These are phyloP conservation scores for Drechslerella coelobrocha DNA, from an alignment of 2,329 filamentous ascomycete species.

Conservation along the genomic window DNA sequence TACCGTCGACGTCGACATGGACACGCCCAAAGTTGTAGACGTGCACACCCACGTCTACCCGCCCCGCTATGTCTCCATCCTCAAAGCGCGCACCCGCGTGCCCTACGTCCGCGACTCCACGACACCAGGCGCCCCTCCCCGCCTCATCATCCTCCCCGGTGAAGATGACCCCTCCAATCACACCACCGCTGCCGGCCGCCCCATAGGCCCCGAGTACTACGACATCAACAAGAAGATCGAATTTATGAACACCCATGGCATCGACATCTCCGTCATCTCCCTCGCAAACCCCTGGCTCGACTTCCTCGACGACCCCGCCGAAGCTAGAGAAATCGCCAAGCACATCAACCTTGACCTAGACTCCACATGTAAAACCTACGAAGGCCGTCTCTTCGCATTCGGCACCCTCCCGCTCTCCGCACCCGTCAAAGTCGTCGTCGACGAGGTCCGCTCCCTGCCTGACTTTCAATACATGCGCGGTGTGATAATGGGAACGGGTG, in stretches of 20 bases:
- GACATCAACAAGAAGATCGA: constrained; percentile 78
- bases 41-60: constrained; percentile 76
- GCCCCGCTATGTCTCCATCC: constrained; percentile 68
- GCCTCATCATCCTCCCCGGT: constrained; percentile 71
- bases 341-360: constrained; percentile 81
- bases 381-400: constrained; percentile 79
- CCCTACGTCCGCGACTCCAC: constrained; percentile 72
- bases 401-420: constrained; percentile 80
- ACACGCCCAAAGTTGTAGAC: constrained; percentile 64
- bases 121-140: constrained; percentile 61
- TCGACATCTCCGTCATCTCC: constrained; percentile 82
- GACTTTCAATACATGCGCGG: constrained; percentile 74
- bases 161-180: constrained; percentile 64
- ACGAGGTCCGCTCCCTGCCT: constrained; percentile 70
- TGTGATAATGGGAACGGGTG: constrained; percentile 86
- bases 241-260: constrained; percentile 86
- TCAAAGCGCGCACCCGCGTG: constrained; percentile 68
- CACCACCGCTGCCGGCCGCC: constrained; percentile 71
- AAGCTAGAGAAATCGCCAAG: constrained; percentile 69
- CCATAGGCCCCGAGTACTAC: constrained; percentile 82
- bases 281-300: constrained; percentile 95
- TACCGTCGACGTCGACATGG: constrained; percentile 11
- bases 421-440: constrained; percentile 67
- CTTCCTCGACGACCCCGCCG: constrained; percentile 70
- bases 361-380: constrained; percentile 70